These are phyloP conservation scores for Sarocladiaceae sp. DNA, from an alignment of 2,329 filamentous ascomycete species.

Conservation along the genomic window DNA sequence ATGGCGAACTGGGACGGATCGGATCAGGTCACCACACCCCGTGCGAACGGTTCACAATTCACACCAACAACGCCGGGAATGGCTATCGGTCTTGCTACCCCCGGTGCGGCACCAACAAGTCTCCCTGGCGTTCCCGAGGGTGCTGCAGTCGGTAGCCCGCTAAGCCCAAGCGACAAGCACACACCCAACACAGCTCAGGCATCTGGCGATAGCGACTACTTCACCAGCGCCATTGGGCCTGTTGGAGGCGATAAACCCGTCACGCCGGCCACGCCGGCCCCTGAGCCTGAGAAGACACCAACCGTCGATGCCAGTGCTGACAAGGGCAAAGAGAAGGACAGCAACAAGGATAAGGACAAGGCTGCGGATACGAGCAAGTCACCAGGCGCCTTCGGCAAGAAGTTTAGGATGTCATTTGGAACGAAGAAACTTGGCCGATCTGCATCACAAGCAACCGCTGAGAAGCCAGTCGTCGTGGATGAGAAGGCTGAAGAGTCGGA, in stretches of 20 bases:
- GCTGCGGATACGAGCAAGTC: slow-evolving; percentile 48
- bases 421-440: slow-evolving; percentile 78
- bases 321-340: slow-evolving; percentile 46
- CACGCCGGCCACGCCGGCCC: slow-evolving; percentile 39
- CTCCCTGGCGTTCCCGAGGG: slow-evolving; percentile 45
- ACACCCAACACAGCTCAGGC: slow-evolving; percentile 49
- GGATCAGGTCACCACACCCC: slow-evolving; percentile 51
- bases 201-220: slow-evolving; percentile 67
- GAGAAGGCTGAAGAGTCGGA: slow-evolving; percentile 65
- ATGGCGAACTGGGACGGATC: slow-evolving; percentile 30
- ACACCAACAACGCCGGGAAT: slow-evolving; percentile 67
- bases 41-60: slow-evolving; percentile 56
- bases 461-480: slow-evolving; percentile 67
- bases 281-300: slow-evolving; percentile 39
- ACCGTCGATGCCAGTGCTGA: slow-evolving; percentile 47
- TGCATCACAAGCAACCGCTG: slow-evolving; percentile 49
- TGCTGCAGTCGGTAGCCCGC: slow-evolving; percentile 31
- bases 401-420: slow-evolving; percentile 77
- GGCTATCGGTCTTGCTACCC: slow-evolving; percentile 71
- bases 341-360: slow-evolving; percentile 39
- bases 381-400: slow-evolving; percentile 67
- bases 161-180: slow-evolving; percentile 47
- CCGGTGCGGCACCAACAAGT: slow-evolving; percentile 30
- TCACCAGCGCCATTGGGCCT: slow-evolving; percentile 55
- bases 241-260: slow-evolving; percentile 23